Conservation (phyloP, 345 rosid species). For the Turritis glabra region DNA sequence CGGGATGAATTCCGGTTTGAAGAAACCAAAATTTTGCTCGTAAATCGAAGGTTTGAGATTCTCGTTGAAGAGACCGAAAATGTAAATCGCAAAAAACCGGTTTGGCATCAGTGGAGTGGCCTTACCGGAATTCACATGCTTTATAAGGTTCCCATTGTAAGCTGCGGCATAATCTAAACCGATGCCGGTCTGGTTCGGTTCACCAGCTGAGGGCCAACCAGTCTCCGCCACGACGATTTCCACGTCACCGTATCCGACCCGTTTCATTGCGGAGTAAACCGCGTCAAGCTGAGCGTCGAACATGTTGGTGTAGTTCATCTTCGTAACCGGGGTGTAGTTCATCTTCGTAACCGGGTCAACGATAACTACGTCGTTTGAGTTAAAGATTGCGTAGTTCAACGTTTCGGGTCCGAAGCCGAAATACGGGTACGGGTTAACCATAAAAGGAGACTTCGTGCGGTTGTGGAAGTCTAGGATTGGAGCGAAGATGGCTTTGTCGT, state of each 20-base stretch:
- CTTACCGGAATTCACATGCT: slow-evolving; percentile 72
- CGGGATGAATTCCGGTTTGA: slow-evolving; percentile 64
- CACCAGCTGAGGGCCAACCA: slow-evolving; percentile 73
- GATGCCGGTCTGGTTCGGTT: slow-evolving; percentile 58
- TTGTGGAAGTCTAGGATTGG: slow-evolving; percentile 74
- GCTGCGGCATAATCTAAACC: slow-evolving; percentile 57
- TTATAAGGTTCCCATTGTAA: slow-evolving; percentile 64
- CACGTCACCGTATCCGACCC: slow-evolving; percentile 57
- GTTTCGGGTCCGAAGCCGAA: slow-evolving; percentile 64
- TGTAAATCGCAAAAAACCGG: slow-evolving; percentile 62
- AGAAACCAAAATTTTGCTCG: slow-evolving; percentile 79
- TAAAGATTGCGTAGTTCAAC: slow-evolving; percentile 70
- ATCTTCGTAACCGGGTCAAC: slow-evolving; percentile 46
- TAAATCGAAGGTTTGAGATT: slow-evolving; percentile 59
- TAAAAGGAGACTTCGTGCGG: slow-evolving; percentile 71
- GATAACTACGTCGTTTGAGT: slow-evolving; percentile 47
- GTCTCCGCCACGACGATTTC: slow-evolving; percentile 70
- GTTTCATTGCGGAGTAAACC: slow-evolving; percentile 69
- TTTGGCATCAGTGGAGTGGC: slow-evolving; percentile 93
- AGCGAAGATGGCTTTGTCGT: slow-evolving; percentile 60
- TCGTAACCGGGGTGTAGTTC: slow-evolving; percentile 57
- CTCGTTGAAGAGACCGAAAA: slow-evolving; percentile 78
- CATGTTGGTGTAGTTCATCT: slow-evolving; percentile 67
- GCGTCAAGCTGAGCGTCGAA: slow-evolving; percentile 82
- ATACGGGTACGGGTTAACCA: slow-evolving; percentile 90